phyloP scores from a whole-genome alignment of 306 rosid species.

The Quillaja saponaria region DNA sequence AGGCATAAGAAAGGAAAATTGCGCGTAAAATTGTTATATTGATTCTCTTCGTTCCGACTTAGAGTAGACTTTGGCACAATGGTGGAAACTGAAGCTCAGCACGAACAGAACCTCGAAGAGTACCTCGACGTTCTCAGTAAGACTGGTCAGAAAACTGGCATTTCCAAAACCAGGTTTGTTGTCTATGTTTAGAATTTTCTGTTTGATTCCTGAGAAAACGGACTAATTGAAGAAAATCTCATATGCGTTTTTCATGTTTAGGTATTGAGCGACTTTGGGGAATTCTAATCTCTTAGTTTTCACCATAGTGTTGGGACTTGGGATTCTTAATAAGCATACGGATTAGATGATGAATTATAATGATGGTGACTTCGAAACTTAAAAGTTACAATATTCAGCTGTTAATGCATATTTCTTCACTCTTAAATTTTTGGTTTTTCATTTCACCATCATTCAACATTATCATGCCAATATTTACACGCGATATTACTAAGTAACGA shows the following conservation, averaged over 20 bases:
- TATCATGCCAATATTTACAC: no score
- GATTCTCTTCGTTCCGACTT: not conserved
- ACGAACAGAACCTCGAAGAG: constrained; percentile 42
- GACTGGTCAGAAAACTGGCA: constrained; percentile 64
- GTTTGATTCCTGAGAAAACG: constrained; percentile 2
- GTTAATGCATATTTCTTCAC: no score
- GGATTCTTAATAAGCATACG: not conserved
- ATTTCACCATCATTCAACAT: no score
- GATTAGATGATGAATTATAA: no score
- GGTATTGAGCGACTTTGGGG: not conserved
- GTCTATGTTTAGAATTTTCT: not conserved
- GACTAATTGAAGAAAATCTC: not conserved
- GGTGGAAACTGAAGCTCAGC: constrained; percentile 37
- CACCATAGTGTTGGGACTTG: not conserved
- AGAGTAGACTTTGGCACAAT: constrained; percentile 8
- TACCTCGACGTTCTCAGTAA: constrained; percentile 69
- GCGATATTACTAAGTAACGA: no score
- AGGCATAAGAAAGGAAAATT: no score
- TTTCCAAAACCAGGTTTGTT: constrained; percentile 67
- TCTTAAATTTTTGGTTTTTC: no score
- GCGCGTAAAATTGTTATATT: no score
- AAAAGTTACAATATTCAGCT: no score
- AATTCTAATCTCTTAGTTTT: not conserved
- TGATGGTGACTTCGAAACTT: no score
- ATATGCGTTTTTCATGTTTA: not conserved